Evolutionary conservation across 2,329 filamentous ascomycete genomes (phyloP).

Genomic region (Botrytis fabae): DNA sequence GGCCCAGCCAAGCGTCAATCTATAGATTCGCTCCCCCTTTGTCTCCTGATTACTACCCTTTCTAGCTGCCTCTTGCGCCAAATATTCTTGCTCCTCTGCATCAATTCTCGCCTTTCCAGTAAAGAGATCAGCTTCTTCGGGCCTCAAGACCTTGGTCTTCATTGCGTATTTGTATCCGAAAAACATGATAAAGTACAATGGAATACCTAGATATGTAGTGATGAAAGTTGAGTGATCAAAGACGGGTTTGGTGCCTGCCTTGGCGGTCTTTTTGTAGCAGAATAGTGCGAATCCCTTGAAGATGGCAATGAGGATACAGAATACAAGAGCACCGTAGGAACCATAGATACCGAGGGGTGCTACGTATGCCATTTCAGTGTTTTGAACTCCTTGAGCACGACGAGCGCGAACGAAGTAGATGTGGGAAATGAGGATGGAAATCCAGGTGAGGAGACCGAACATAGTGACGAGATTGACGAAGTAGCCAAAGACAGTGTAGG

Average conservation of each 20-base stretch:
- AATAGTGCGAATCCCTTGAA: conserved; percentile 85
- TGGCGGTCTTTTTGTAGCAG: conserved; percentile 29
- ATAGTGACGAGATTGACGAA: conserved; percentile 64
- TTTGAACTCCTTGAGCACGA: conserved; percentile 58
- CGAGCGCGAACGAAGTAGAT: conserved; percentile 66
- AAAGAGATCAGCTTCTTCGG: conserved; percentile 56
- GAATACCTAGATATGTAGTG: conserved; percentile 63
- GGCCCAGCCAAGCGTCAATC: conserved; percentile 26
- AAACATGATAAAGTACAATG: conserved; percentile 60
- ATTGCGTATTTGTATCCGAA: conserved; percentile 55
- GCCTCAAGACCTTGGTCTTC: conserved; percentile 47
- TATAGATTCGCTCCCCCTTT: conserved; percentile 24
- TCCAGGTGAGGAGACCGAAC: conserved; percentile 41
- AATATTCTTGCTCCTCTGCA: conserved; percentile 53
- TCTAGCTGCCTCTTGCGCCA: conserved; percentile 32
- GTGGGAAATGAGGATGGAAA: conserved; percentile 59
- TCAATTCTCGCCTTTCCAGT: conserved; percentile 61
- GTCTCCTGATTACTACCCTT: conserved; percentile 26
- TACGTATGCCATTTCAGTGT: conserved; percentile 61
- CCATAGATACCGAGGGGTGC: conserved; percentile 74
- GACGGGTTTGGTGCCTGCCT: conserved; percentile 49
- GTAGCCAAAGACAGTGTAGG: conserved; percentile 67
- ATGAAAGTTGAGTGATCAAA: conserved; percentile 68
- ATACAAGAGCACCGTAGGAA: conserved; percentile 65
- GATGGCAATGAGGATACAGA: conserved; percentile 72